Base-by-base conservation (phyloP, 2,329 filamentous ascomycete genomes). In the Venturia effusa region DNA sequence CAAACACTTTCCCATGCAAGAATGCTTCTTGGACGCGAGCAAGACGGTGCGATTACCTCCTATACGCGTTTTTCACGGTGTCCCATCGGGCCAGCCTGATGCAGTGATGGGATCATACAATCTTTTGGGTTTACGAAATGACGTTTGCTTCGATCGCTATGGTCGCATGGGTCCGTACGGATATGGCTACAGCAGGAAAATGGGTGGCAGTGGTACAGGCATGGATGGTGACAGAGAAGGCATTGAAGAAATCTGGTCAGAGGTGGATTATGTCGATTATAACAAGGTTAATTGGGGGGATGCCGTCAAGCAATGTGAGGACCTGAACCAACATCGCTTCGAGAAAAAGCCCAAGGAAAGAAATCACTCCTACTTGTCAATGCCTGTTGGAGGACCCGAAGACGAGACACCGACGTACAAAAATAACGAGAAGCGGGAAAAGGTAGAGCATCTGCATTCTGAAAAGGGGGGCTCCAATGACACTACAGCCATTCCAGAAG, bases 91-190 rank as follows among this genome's bases (percentile, higher is more conserved):
- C 0, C 95, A 96, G 73, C 94, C 94, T 0, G 85, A 94, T 60
- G 84, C 91, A 65, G 84, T 90, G 1, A 83, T 93, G 71, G 94
- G 94, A n/a, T 96, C 91, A 0, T 92, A 96, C 70, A 85, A 92
- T 11, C 74, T 93, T 48, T 76, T 97, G 15, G 88, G 86, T 0
- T 78, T 97, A 41, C 84, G 88, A 22, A 85, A 95, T 68, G 88
- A 96, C 70, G 84, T 97, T 59, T 99, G 94, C 77, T 97, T 96
- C 71, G 94, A 99, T 69, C 84, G 94, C 1, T 96, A 90, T 72
- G 93, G 93, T 3, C 84, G 92, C 67, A 84, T 94, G 37, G 92
- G 90, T 0, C 89, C 93, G 0, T 99, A 99, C 69, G 93, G 93
- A 0, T 84, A 91, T 66, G 93, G 93, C 10, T 97, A 97, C 74